Evolutionary conservation across 176 grass and related monocot species (phyloP).

Genomic region (Bolboschoenus planiculmis): DNA sequence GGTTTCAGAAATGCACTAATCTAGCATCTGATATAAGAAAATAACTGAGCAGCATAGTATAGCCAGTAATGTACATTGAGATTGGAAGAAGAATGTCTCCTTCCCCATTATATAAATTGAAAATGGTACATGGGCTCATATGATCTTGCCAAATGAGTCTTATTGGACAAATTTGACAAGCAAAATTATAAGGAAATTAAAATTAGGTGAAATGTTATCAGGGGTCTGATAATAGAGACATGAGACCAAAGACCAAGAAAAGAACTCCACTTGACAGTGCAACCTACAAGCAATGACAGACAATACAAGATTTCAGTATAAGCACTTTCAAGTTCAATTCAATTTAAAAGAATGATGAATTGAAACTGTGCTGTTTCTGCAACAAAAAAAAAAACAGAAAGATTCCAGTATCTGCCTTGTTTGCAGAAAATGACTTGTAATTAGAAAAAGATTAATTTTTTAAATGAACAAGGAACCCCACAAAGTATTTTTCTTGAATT

Average conservation of each 20-base stretch:
- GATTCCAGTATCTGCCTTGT: neutral
- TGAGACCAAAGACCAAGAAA: conserved; percentile 71
- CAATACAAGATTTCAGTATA: neutral
- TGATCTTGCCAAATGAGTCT: neutral
- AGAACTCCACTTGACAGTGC: conserved; percentile 72
- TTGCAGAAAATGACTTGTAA: neutral
- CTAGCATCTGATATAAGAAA: conserved; percentile 2
- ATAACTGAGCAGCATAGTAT: neutral
- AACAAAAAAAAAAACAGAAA: neutral
- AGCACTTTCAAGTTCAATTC: neutral
- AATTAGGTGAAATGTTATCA: neutral
- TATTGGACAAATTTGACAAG: neutral
- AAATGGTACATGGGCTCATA: conserved; percentile 11
- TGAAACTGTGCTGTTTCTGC: neutral
- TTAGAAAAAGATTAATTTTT: neutral
- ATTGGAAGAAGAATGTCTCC: conserved; percentile 17
- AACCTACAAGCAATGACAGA: conserved; percentile 35
- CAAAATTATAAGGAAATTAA: conserved; percentile 6
- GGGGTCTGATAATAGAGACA: conserved; percentile 61
- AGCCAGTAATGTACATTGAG: conserved; percentile 14
- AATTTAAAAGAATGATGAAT: neutral
- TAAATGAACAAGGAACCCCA: neutral
- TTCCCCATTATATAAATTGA: conserved; percentile 7
- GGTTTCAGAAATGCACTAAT: neutral
- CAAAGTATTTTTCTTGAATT: neutral